Percentiles rank a stretch among this genome's conserved stretches.
Conservation (phyloP, 257 asterid species). For the Solanum ossicruentum region DNA sequence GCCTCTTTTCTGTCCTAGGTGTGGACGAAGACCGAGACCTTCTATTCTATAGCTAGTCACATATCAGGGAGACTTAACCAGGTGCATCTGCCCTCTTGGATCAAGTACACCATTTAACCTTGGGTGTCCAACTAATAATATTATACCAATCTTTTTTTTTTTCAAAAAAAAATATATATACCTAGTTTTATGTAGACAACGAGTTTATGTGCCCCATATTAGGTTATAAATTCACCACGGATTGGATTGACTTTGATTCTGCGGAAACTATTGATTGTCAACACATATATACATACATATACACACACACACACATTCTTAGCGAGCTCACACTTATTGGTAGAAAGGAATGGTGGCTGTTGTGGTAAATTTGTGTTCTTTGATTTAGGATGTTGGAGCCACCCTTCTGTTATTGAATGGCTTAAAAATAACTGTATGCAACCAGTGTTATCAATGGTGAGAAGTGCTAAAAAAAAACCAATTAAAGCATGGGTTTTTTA, state of each 20-base stretch:
- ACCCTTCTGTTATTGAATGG: not conserved
- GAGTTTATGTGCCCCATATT: too few relatives aligned
- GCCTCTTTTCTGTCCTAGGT: too few relatives aligned
- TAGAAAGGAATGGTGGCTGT: not conserved
- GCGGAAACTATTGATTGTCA: not conserved
- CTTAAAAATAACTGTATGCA: not conserved
- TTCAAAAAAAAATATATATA: too few relatives aligned
- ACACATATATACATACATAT: not conserved
- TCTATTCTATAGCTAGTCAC: too few relatives aligned
- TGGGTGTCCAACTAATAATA: too few relatives aligned
- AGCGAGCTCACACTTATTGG: not conserved
- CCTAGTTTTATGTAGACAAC: too few relatives aligned
- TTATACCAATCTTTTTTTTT: too few relatives aligned
- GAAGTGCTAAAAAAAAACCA: not conserved
- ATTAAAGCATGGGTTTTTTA: not conserved
- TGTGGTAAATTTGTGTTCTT: not conserved
- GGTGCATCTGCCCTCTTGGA: too few relatives aligned
- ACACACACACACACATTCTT: not conserved
- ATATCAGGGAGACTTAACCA: too few relatives aligned
- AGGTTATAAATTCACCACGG: too few relatives aligned
- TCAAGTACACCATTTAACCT: too few relatives aligned
- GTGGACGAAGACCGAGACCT: too few relatives aligned
- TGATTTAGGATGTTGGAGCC: not conserved
- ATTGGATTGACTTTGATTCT: not conserved
- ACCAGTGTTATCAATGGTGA: not conserved